phyloP scores from a whole-genome alignment of 495 filamentous ascomycete genomes.

The Penicillium psychrofluorescens region DNA sequence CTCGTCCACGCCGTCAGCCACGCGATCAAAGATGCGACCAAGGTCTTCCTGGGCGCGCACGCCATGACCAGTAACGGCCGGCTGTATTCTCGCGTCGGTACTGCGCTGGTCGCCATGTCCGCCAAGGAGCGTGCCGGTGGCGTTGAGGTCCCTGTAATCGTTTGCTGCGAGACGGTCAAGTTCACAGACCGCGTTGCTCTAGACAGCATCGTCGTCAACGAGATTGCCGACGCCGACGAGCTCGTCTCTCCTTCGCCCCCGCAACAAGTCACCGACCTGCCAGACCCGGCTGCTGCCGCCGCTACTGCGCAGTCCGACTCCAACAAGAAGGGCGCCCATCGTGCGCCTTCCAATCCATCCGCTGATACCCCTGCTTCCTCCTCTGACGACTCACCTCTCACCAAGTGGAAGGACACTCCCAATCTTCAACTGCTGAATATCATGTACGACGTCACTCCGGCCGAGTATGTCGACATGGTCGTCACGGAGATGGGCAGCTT shows the following conservation, averaged over 20 bases:
- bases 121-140: conserved; percentile 58
- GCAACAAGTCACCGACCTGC: conserved; percentile 32
- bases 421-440: conserved; percentile 71
- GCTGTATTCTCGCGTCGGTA: conserved; percentile 80
- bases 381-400: conserved; percentile 30
- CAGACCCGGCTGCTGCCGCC: conserved; percentile 19
- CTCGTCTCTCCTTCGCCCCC: conserved; percentile 31
- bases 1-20: conserved; percentile 68
- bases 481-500: conserved; percentile 86
- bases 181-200: conserved; percentile 87
- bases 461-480: conserved; percentile 78
- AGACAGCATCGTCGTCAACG: conserved; percentile 88
- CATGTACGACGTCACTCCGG: conserved; percentile 92
- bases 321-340: conserved; percentile 30
- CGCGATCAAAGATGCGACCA: conserved; percentile 64
- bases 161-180: conserved; percentile 92
- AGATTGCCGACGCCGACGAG: conserved; percentile 70
- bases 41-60: conserved; percentile 82
- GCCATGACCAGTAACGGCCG: conserved; percentile 86
- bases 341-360: conserved; percentile 2
- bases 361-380: conserved; percentile 16
- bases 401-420: conserved; percentile 52
- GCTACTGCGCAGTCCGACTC: conserved; percentile 17
- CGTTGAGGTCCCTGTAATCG: conserved; percentile 68
- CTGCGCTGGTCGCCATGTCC: conserved; percentile 80